Conservation (phyloP, 371 early-diverging fungal species). For the Thermomucor indicae-seudaticae region DNA sequence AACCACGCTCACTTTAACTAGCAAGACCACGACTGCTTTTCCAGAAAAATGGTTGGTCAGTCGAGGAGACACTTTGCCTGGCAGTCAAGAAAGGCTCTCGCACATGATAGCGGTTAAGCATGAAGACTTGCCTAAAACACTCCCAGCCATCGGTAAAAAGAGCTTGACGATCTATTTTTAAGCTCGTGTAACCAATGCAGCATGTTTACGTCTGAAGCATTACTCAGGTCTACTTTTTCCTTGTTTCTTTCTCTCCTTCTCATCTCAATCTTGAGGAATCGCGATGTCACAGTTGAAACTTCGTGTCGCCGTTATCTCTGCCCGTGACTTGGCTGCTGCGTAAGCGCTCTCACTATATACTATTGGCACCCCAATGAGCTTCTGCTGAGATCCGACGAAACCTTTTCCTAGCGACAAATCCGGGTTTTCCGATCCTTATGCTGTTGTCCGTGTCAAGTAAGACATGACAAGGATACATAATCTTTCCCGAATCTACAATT, state of each 20-base stretch:
- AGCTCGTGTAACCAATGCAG: conserved; percentile 1
- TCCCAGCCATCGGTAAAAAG: too few relatives aligned
- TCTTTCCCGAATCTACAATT: not conserved
- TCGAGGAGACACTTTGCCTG: too few relatives aligned
- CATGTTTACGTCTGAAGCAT: conserved; percentile 1
- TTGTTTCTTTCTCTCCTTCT: conserved; percentile 2
- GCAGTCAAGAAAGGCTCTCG: too few relatives aligned
- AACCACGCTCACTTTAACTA: too few relatives aligned
- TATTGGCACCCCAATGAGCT: not conserved
- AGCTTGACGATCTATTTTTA: too few relatives aligned
- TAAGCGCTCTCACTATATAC: conserved; percentile 13
- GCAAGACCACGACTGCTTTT: too few relatives aligned
- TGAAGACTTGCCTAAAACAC: too few relatives aligned
- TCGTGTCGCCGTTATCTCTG: conserved; percentile 23
- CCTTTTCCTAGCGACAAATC: conserved; percentile 40
- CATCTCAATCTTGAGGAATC: conserved; percentile 2
- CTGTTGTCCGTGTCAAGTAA: conserved; percentile 38
- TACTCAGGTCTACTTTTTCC: not conserved
- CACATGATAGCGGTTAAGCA: too few relatives aligned
- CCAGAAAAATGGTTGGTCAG: too few relatives aligned
- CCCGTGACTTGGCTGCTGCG: conserved; percentile 29
- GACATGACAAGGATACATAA: not conserved
- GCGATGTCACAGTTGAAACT: conserved; percentile 22
- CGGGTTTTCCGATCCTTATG: conserved; percentile 65
- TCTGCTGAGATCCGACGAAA: not conserved